Base-by-base conservation (phyloP, 1,284 basidiomycete genomes). In the Malassezia furfur region DNA sequence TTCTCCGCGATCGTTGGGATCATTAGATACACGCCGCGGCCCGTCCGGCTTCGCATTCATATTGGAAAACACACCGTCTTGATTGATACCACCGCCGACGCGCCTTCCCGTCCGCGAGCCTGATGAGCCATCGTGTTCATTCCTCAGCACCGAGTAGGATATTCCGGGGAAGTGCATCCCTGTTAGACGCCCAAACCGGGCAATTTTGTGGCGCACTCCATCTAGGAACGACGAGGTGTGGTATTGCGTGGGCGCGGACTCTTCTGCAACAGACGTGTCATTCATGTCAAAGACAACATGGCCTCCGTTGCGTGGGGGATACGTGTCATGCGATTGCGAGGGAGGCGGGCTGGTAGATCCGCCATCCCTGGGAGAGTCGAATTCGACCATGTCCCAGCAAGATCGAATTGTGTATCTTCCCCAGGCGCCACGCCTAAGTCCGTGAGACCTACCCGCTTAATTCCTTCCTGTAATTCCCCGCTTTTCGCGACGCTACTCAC, bases 41-140 rank as follows among this genome's bases (percentile, higher is more conserved):
- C 77, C 64, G 37, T 80, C 79, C 0, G 93, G 91, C 74, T 96
- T 93, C 0, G 93, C 94, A 59, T 83, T 85, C 35, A 99, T 83
- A 72, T 98, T 99, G 41, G 87, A 85, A 75, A 96, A 99, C 5
- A 99, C 91, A 12, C 93, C 93, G 67, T 94, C 91, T 67, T 93
- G 91, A 41, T 87, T 83, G 9, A 80, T 81, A 0, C 90, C 90
- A 1, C 88, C 85, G 15, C 87, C 90, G 40, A 68, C 48, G 10
- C 62, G 52, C 30, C 65, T 43, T 0, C 54, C 58, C 31, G 62
- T 58, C 64, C 52, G 40, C 40, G 40, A 19, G 12, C 17, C 5
- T 21, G 40, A 43, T 43, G 17, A 12, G 11, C 14, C 3, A 52
- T 48, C n/a, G 35, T 63, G 45, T 5, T 59, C 56, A 2, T 57